Base-by-base conservation (phyloP, 2,329 filamentous ascomycete genomes). In the Pseudocercospora cruenta region DNA sequence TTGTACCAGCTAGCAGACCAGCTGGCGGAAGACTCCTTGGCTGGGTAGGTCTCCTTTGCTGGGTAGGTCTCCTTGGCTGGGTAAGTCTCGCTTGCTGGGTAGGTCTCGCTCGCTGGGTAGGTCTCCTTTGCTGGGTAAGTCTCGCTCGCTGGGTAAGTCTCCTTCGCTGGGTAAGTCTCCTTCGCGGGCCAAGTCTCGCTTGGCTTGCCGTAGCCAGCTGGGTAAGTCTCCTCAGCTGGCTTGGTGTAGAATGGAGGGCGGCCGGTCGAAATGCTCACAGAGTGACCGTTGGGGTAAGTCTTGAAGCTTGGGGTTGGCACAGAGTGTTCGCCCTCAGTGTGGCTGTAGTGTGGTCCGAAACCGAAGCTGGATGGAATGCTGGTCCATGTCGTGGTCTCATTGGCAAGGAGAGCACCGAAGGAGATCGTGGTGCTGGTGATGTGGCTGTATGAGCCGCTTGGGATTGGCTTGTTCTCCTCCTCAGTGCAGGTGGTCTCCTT, bases 311-410 rank as follows among this genome's bases (percentile, higher is more conserved):
- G 28, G 19, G 51, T 55, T 55, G 51, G 51, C 22, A 28, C 22
- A 3, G 51, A 31, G 51, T 55, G 26, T 26, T 55, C 51, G 10
- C 24, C 24, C 22, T 31, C 24, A 4, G 19, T 24, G 31, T 60
- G n/a, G 58, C 39, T 55, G 51, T 28, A 26, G 21, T 53, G 21
- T 31, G 43, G 45, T 49, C 39, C 58, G 16, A 5, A 51, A 12
- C 24, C 58, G 22, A 60, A 60, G 58, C 58, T 60, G 58, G 39
- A 51, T 51, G 58, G 58, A 26, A 60, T 60, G 58, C 22, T 33
- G 45, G 58, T 60, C 39, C 43, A 60, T 8, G 58, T 60, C 22
- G 58, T 60, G 14, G 39, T 60, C 45, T 47, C 28, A 24, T 60
- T 51, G 45, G 58, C 58, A 24, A 60, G 24, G 26, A 47, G 39